Evolutionary conservation across 2,329 filamentous ascomycete genomes (phyloP).

Genomic region (Apiospora kogelbergensis): DNA sequence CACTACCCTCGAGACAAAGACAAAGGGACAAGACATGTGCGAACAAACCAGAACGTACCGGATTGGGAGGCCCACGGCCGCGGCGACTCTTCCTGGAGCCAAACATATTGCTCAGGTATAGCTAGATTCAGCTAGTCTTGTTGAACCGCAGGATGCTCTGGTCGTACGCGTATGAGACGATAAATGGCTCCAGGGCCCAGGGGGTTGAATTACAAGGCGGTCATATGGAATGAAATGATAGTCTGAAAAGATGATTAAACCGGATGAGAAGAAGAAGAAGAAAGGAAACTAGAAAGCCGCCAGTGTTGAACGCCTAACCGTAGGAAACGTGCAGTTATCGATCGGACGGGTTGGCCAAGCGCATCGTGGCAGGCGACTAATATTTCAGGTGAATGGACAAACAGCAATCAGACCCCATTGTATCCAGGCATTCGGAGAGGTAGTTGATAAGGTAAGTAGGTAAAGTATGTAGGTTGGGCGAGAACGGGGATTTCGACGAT

Average conservation of each 20-base stretch:
- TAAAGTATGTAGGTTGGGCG: not conserved
- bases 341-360: not conserved
- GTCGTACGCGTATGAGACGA: slow-evolving; percentile 3
- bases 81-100: slow-evolving; percentile 47
- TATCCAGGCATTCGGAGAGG: not conserved
- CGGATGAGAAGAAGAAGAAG: not conserved
- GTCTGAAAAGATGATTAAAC: not conserved
- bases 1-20: slow-evolving; percentile 3
- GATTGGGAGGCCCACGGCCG: slow-evolving; percentile 37
- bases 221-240: slow-evolving; percentile 3
- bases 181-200: not conserved
- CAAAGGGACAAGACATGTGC: slow-evolving; percentile 13
- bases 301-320: not conserved
- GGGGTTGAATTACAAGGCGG: not conserved
- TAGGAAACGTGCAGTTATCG: not conserved
- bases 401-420: not conserved
- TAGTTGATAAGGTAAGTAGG: not conserved
- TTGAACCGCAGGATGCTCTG: not conserved
- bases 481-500: slow-evolving; percentile 1
- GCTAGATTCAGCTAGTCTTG: not conserved
- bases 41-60: slow-evolving; percentile 42
- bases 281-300: not conserved
- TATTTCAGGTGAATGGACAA: not conserved
- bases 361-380: not conserved
- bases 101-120: slow-evolving; percentile 42